Evolutionary conservation across 2,329 filamentous ascomycete genomes (phyloP).

Genomic region (Tolypocladium endophyticum): DNA sequence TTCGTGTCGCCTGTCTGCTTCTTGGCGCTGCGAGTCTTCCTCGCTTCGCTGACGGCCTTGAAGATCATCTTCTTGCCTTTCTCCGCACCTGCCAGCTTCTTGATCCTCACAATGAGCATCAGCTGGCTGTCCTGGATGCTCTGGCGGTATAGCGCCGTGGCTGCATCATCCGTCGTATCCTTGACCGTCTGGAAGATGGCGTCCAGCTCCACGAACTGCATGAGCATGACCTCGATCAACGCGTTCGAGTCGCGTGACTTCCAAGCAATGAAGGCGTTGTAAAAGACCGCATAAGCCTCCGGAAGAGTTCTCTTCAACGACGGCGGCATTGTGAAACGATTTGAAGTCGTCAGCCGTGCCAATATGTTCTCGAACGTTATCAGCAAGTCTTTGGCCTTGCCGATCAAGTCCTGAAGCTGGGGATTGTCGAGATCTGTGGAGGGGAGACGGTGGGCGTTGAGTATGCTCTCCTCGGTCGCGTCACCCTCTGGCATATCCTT

Average conservation of each 20-base stretch:
- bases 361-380: conserved; percentile 69
- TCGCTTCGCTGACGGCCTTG: conserved; percentile 62
- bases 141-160: conserved; percentile 65
- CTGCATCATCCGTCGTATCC: conserved; percentile 61
- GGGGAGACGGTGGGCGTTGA: conserved; percentile 21
- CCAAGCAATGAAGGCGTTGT: conserved; percentile 74
- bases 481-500: conserved; percentile 49
- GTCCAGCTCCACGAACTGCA: conserved; percentile 76
- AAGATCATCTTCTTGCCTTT: conserved; percentile 63
- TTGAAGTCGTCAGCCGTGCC: conserved; percentile 52
- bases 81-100: conserved; percentile 62
- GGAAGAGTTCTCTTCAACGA: conserved; percentile 52
- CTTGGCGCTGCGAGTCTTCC: conserved; percentile 53
- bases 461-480: conserved; percentile 38
- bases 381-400: conserved; percentile 66
- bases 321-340: conserved; percentile 56
- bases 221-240: conserved; percentile 74
- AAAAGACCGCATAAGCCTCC: conserved; percentile 62
- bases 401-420: conserved; percentile 60
- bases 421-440: conserved; percentile 45
- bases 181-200: conserved; percentile 78
- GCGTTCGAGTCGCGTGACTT: conserved; percentile 71
- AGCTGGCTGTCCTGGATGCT: conserved; percentile 75
- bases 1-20: conserved; percentile 60
- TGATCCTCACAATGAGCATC: conserved; percentile 69